Evolutionary conservation across 225 moss, liverwort and hornwort species (phyloP).

Genomic region (Physcomitrellopsis africana): DNA sequence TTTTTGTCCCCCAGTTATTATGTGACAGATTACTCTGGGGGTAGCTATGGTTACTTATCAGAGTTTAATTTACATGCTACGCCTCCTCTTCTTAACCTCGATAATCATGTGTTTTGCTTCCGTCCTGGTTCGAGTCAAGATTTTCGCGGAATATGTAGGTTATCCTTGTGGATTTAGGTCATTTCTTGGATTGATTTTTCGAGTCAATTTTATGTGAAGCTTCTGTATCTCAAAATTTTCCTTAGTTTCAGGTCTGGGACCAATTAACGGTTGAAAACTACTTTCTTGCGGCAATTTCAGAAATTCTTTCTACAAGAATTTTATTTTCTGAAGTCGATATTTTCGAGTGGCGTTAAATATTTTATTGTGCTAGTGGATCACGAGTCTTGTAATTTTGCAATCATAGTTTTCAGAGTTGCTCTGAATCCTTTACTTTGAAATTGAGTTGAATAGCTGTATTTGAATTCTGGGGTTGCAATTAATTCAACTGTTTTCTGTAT

Average conservation of each 20-base stretch:
- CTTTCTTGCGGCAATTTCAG: not conserved
- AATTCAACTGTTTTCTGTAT: not conserved
- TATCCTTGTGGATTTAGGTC: not conserved
- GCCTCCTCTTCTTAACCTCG: no score
- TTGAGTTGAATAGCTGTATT: not conserved
- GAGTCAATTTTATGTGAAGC: not conserved
- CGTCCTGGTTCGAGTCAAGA: no score
- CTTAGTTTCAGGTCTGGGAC: not conserved
- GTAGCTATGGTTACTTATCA: no score
- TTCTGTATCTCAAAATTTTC: not conserved
- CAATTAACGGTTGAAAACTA: not conserved
- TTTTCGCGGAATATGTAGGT: no score
- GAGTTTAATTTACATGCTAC: no score
- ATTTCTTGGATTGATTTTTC: not conserved
- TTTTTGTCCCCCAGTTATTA: no score
- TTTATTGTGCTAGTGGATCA: not conserved
- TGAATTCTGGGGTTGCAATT: not conserved
- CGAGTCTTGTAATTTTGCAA: not conserved
- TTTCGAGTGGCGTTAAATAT: not conserved
- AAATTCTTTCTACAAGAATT: not conserved
- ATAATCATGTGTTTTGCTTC: no score
- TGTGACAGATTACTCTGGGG: no score
- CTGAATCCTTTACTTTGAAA: not conserved
- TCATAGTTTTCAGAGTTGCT: not conserved
- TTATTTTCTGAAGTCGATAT: not conserved